Percentiles rank a stretch among this genome's conserved stretches.
Conservation (phyloP, 2,329 filamentous ascomycete genomes). For the Periglandula ipomoeae region DNA sequence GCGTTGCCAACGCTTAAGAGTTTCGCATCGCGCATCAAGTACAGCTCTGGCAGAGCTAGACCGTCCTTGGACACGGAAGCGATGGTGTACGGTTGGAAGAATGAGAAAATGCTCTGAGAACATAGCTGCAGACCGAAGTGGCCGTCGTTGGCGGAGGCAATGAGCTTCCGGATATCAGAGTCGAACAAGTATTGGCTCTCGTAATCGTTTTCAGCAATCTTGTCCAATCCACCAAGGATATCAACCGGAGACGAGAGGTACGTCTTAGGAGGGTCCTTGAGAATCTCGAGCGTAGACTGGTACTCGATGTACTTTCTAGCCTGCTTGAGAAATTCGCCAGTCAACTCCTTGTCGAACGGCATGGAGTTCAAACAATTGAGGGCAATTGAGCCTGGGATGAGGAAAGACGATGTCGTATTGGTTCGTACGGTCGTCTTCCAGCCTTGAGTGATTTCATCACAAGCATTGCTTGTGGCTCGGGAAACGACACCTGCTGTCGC, state of each 20-base stretch:
- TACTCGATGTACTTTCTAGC: conserved; percentile 9
- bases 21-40: background rate
- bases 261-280: conserved; percentile 6
- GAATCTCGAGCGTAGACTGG: conserved; percentile 9
- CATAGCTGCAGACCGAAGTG: too few species aligned
- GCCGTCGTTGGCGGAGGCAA: too few species aligned
- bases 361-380: background rate
- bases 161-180: background rate
- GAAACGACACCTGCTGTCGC: background rate
- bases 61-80: conserved; percentile 18
- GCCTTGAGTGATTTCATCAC: background rate
- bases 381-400: background rate
- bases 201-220: background rate
- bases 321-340: conserved; percentile 4
- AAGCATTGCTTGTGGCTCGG: background rate
- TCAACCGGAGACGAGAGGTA: conserved; percentile 7
- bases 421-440: background rate
- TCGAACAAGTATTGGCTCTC: too few species aligned
- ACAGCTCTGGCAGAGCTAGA: conserved; percentile 17
- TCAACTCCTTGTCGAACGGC: conserved; percentile 7
- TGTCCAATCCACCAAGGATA: conserved; percentile 7
- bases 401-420: background rate
- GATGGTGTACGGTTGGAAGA: conserved; percentile 4
- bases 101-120: too few species aligned
- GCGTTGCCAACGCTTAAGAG: background rate